Percentiles rank a stretch among this genome's conserved stretches.
Conservation (phyloP, 306 rosid species). For the Cucurbita pepo region DNA sequence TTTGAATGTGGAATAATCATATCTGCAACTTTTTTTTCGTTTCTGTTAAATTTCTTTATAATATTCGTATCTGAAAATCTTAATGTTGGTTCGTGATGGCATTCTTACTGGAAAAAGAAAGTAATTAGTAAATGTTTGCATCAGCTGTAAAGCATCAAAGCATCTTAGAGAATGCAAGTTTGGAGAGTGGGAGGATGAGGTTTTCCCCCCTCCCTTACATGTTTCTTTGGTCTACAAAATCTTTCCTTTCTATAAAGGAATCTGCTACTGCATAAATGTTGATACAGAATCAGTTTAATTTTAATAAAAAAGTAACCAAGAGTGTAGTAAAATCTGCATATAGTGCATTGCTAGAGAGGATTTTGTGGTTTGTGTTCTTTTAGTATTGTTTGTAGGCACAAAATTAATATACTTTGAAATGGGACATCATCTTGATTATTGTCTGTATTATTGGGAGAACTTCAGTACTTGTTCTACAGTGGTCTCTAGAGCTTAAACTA, state of each 20-base stretch:
- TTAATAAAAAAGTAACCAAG: background rate
- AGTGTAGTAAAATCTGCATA: background rate
- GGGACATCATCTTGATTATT: background rate
- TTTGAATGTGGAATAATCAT: background rate
- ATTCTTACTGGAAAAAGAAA: background rate
- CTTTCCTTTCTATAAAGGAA: background rate
- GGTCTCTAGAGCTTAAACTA: background rate
- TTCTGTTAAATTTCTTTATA: too few relatives aligned
- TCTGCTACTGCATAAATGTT: background rate
- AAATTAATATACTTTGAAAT: background rate
- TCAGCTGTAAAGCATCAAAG: background rate
- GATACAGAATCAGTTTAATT: background rate
- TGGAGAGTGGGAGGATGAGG: background rate
- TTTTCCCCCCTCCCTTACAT: too few relatives aligned
- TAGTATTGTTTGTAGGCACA: background rate
- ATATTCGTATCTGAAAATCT: background rate
- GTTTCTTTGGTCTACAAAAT: background rate
- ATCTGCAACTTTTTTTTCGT: background rate
- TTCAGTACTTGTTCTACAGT: background rate
- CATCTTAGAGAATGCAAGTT: background rate
- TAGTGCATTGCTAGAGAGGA: background rate
- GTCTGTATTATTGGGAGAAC: background rate
- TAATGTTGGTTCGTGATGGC: background rate
- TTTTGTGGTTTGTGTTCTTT: background rate
- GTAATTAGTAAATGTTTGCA: background rate